Percentiles rank a stretch among this genome's conserved stretches.
Conservation (phyloP, 257 asterid species). For the Forsythia suspensa region DNA sequence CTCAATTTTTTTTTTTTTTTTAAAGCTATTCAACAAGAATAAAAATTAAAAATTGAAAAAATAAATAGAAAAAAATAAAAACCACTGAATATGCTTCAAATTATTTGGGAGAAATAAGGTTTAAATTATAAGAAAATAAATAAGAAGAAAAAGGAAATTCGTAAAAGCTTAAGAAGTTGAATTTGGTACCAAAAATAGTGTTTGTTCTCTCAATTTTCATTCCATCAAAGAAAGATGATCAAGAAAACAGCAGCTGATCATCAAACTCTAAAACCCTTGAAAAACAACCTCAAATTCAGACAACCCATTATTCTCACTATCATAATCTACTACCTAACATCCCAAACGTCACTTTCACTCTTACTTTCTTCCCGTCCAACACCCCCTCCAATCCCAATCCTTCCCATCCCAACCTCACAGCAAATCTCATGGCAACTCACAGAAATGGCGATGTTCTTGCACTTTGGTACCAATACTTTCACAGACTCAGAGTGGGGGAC, state of each 20-base stretch:
- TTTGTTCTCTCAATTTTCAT: background rate
- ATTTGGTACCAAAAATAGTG: too few relatives aligned
- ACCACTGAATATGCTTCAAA: background rate
- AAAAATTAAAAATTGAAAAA: background rate
- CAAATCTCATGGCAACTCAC: conserved; percentile 93
- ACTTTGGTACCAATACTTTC: conserved; percentile 90
- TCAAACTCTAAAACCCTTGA: conserved; percentile 6
- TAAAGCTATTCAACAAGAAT: too few relatives aligned
- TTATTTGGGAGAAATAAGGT: background rate
- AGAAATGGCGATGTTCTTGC: conserved; percentile 88
- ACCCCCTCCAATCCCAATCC: conserved; percentile 85
- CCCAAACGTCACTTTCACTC: conserved; percentile 23
- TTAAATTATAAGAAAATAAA: too few relatives aligned
- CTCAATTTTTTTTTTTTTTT: too few relatives aligned
- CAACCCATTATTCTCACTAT: conserved; percentile 25
- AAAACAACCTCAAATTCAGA: conserved; percentile 14
- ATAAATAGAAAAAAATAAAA: background rate
- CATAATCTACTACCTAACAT: conserved; percentile 19
- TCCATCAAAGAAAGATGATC: conserved; percentile 14
- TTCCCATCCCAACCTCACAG: conserved; percentile 72
- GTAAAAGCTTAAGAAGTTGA: too few relatives aligned
- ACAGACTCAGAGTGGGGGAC: conserved; percentile 91
- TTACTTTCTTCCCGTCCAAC: conserved; percentile 32
- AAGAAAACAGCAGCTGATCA: conserved; percentile 1
- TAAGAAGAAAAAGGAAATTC: too few relatives aligned